Evolutionary conservation across 257 asterid genomes (phyloP), one percentile per base, ranked within the genome.

Genomic region (Solanum corneliomulleri): DNA sequence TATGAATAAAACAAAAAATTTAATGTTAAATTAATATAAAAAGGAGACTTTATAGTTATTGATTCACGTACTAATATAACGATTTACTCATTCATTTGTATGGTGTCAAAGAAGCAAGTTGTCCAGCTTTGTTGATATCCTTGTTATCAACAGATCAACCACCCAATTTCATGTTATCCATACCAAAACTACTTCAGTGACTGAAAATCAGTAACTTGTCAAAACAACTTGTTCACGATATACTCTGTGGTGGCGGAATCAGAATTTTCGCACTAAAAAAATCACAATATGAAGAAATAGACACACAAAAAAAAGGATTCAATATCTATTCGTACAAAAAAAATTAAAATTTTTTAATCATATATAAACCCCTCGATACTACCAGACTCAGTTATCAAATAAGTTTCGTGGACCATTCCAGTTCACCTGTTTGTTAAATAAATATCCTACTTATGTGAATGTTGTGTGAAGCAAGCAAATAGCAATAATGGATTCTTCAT

Each of bases 401-500:
- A 33, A 33, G 35, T 33, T 33, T 33, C 0, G 35, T 33, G 5
- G 35, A 33, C 1, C 35, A 35, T 20, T 72, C 29, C 80, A 72
- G 80, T 42, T 72, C 47, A 72, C 80, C 80, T 37, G 49, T 20
- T 74, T 74, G 21, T 33, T 0, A 37, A 37, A 25, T 71, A 74
- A 37, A 25, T 74, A 74, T 21, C 82, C 82, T 29, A 11, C 29
- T 39, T 6, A 8, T 35, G 52, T 37, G 49, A 72, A 39, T 11
- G 31, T 37, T 74, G 31, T 37, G 31, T 21, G 18, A 37, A 78
- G 74, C 75, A 69, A 25, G 20, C 25, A 37, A 35, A 35, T 35
- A 35, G 39, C 39, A 35, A 93, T 39, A 74, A 74, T 93, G 96
- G 96, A 91, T 85, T 89, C 44, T 56, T 91, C 97, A 52, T 94